Conservation (phyloP, 495 filamentous ascomycete species). For the Tuber aestivum region DNA sequence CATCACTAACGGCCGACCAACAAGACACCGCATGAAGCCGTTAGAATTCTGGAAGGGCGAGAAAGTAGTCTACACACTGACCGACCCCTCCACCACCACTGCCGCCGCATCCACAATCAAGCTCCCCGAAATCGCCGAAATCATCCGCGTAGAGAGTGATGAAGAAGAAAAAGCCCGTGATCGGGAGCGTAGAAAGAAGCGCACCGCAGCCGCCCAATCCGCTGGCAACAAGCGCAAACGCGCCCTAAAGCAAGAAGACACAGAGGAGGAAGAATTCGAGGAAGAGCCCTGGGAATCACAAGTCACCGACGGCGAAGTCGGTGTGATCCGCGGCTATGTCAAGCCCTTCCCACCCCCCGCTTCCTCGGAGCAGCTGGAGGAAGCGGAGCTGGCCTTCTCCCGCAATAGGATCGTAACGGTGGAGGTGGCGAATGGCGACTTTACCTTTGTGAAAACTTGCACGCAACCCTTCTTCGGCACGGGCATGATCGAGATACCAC, state of each 20-base stretch:
- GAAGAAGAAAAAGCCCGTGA: slow-evolving; percentile 51
- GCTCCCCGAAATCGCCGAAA: slow-evolving; percentile 62
- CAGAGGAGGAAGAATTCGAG: slow-evolving; percentile 51
- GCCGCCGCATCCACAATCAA: slow-evolving; percentile 13
- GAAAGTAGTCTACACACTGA: slow-evolving; percentile 56
- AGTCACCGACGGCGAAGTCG: slow-evolving; percentile 41
- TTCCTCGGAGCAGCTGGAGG: slow-evolving; percentile 54
- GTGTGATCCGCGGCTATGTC: slow-evolving; percentile 55
- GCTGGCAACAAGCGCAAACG: slow-evolving; percentile 45
- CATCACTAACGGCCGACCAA: slow-evolving; percentile 48
- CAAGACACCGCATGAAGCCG: slow-evolving; percentile 61
- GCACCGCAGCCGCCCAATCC: slow-evolving; percentile 43
- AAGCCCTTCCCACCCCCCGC: slow-evolving; percentile 54
- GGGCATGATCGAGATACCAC: slow-evolving; percentile 80
- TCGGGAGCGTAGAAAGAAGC: slow-evolving; percentile 45
- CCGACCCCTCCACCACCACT: slow-evolving; percentile 35
- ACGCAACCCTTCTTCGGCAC: slow-evolving; percentile 77
- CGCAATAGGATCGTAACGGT: slow-evolving; percentile 64
- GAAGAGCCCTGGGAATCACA: slow-evolving; percentile 58
- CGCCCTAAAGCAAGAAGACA: slow-evolving; percentile 39
- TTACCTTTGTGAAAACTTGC: slow-evolving; percentile 80
- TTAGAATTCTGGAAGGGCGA: slow-evolving; percentile 86
- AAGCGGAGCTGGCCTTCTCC: slow-evolving; percentile 69
- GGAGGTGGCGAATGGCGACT: slow-evolving; percentile 66
- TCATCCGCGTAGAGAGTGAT: slow-evolving; percentile 59